Percentiles rank a stretch among this genome's conserved stretches.
phyloP scores from a whole-genome alignment of 2,329 filamentous ascomycete genomes.

The Calonectria hongkongensis region DNA sequence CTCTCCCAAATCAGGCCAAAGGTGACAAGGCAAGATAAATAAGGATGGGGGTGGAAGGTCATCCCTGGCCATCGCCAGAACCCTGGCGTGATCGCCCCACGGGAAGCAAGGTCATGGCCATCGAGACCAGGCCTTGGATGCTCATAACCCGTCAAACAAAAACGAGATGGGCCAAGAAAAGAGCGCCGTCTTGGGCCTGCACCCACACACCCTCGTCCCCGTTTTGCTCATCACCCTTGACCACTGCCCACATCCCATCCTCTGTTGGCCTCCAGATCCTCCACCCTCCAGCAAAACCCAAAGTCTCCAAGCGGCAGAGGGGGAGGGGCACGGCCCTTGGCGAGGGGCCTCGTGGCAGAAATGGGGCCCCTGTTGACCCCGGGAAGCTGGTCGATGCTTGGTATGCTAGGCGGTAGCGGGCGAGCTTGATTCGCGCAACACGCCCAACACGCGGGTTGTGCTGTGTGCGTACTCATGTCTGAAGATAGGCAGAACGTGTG shows the following conservation, averaged over 20 bases:
- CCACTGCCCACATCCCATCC: constrained; percentile 6
- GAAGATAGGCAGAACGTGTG: constrained; percentile 40
- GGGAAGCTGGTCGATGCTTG: constrained; percentile 38
- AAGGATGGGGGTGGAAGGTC: constrained; percentile 20
- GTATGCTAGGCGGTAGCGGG: constrained; percentile 23
- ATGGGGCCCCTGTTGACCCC: constrained; percentile 34
- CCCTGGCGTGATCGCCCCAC: constrained; percentile 44
- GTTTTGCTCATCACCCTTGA: constrained; percentile 9
- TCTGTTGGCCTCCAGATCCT: constrained; percentile 35
- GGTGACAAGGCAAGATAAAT: constrained; percentile 18
- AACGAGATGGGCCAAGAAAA: constrained; percentile 6
- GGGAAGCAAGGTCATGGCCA: constrained; percentile 35
- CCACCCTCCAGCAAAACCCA: constrained; percentile 25
- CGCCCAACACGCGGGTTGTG: not conserved
- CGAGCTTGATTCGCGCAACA: constrained; percentile 4
- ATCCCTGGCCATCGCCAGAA: constrained; percentile 29
- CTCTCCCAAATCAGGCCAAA: constrained; percentile 18
- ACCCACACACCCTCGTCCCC: not conserved
- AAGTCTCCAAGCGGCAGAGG: constrained; percentile 31
- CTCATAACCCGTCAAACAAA: constrained; percentile 12
- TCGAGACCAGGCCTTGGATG: constrained; percentile 20
- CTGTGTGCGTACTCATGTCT: not conserved
- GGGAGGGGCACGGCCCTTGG: constrained; percentile 35
- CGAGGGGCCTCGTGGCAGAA: constrained; percentile 31
- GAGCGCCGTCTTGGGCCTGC: not conserved